Percentiles rank a stretch among this genome's conserved stretches.
Evolutionary conservation across 495 filamentous ascomycete species (phyloP).

Genomic region (Penicillium fimorum): DNA sequence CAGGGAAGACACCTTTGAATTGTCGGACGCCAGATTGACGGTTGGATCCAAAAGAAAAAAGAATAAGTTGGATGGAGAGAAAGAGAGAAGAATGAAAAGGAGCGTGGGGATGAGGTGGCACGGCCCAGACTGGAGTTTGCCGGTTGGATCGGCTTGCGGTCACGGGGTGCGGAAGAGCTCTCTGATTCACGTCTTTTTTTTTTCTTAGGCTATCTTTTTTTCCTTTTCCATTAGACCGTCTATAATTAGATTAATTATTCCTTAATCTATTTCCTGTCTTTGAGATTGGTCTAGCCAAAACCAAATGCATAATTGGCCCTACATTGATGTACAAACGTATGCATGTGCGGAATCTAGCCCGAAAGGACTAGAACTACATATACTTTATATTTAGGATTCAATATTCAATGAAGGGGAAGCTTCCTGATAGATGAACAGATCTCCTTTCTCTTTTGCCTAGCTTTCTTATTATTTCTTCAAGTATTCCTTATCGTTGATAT

Average conservation of each 20-base stretch:
- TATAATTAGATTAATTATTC: conserved; percentile 1
- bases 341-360: conserved; percentile 10
- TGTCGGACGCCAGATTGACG: conserved; percentile 40
- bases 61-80: conserved; percentile 7
- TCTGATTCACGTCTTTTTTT: conserved; percentile 6
- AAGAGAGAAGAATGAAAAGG: conserved; percentile 22
- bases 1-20: conserved; percentile 84
- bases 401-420: background rate
- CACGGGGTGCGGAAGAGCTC: conserved; percentile 27
- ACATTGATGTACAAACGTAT: background rate
- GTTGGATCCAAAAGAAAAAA: conserved; percentile 8
- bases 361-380: background rate
- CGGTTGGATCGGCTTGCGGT: conserved; percentile 29
- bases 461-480: background rate
- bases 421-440: background rate
- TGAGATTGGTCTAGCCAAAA: background rate
- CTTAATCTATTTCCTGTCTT: background rate
- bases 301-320: background rate
- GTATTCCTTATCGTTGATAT: background rate
- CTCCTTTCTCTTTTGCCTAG: background rate
- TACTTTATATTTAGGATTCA: background rate
- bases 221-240: background rate
- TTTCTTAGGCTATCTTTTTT: background rate
- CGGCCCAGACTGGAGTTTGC: conserved; percentile 28
- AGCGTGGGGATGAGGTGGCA: conserved; percentile 34